Evolutionary conservation across 345 rosid species (phyloP).

Genomic region (Fremontodendron californicum): DNA sequence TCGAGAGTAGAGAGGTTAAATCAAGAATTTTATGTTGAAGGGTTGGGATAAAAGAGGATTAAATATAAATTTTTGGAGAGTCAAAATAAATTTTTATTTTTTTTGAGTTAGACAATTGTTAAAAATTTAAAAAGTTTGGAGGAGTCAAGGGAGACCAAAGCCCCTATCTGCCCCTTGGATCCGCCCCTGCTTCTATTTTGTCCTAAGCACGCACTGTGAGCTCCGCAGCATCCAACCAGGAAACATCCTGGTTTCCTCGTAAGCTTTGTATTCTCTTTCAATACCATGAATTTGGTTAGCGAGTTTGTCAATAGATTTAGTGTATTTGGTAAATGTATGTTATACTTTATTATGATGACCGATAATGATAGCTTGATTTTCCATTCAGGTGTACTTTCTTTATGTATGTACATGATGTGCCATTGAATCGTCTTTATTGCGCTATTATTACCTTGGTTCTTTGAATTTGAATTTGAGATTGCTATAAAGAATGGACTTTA

Average conservation of each 20-base stretch:
- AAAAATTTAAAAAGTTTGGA: too few relatives aligned
- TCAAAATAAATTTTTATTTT: too few relatives aligned
- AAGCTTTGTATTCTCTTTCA: background rate
- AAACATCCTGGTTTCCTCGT: constrained; percentile 6
- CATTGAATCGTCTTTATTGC: background rate
- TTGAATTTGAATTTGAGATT: background rate
- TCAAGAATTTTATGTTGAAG: too few relatives aligned
- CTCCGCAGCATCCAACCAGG: background rate
- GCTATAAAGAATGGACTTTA: background rate
- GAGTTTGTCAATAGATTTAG: background rate
- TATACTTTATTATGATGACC: background rate
- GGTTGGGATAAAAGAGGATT: too few relatives aligned
- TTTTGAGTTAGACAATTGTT: too few relatives aligned
- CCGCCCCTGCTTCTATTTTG: constrained; percentile 5
- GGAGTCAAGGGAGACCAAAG: too few relatives aligned
- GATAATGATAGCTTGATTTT: background rate
- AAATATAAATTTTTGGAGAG: too few relatives aligned
- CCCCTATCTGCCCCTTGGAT: too few relatives aligned
- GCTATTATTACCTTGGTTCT: background rate
- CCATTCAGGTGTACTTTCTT: background rate
- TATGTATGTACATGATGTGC: background rate
- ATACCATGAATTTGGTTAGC: background rate
- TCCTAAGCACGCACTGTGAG: background rate
- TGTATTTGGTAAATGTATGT: background rate
- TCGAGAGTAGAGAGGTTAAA: too few relatives aligned